These are phyloP conservation scores for Penicillium daleae DNA, from an alignment of 495 filamentous ascomycete genomes.

Conservation along the genomic window DNA sequence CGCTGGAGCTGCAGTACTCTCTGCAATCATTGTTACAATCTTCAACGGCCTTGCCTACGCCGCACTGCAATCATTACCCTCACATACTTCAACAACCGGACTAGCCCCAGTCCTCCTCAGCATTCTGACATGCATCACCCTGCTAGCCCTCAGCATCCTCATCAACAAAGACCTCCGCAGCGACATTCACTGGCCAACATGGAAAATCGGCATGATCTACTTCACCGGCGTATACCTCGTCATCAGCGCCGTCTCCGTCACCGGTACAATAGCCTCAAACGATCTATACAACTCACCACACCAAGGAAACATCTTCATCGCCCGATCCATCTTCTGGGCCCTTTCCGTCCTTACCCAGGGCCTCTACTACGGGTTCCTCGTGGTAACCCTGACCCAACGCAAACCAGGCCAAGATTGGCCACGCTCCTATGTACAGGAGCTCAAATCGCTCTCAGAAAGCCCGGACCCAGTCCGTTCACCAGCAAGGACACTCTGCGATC, in stretches of 20 bases:
- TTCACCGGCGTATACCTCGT: conserved; percentile 34
- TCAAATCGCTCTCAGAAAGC: conserved; percentile 29
- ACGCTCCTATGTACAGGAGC: conserved; percentile 32
- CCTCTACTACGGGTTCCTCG: conserved; percentile 37
- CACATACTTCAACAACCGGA: conserved; percentile 24
- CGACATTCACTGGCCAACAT: conserved; percentile 21
- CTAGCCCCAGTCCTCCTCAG: conserved; percentile 35
- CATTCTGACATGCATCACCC: conserved; percentile 31
- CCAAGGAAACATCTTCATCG: conserved; percentile 25
- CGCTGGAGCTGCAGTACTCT: conserved; percentile 32
- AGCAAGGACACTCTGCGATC: conserved; percentile 17
- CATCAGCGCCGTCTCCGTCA: conserved; percentile 33
- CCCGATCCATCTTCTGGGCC: conserved; percentile 41
- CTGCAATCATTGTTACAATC: conserved; percentile 36
- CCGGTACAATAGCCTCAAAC: conserved; percentile 35
- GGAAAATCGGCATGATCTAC: conserved; percentile 28
- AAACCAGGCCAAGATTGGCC: conserved; percentile 30
- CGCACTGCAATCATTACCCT: conserved; percentile 25
- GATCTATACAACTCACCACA: conserved; percentile 21
- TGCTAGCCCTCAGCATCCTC: conserved; percentile 33
- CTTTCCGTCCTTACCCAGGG: conserved; percentile 42
- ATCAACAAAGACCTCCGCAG: conserved; percentile 30
- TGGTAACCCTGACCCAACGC: conserved; percentile 24
- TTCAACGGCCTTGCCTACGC: conserved; percentile 42
- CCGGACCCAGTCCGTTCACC: conserved; percentile 16